Base-by-base conservation (phyloP, 2,329 filamentous ascomycete genomes). In the Colletotrichum sp. region DNA sequence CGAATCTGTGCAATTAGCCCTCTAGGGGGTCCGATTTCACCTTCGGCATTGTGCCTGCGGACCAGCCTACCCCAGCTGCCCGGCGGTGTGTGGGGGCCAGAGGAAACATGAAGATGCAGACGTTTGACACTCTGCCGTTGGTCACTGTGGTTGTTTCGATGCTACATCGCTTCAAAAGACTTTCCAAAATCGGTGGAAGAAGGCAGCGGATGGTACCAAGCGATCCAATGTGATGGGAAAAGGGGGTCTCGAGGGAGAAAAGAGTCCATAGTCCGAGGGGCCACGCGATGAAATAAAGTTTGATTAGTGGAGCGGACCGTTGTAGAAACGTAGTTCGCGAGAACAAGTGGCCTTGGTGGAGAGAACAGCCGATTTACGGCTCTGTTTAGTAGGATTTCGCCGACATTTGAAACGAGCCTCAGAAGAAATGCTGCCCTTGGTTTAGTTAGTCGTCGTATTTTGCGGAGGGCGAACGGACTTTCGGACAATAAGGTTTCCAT, bases 281-380 rank as follows among this genome's bases (percentile, higher is more conserved):
- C 61, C 56, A 73, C 34, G 56, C 30, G 56, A 58, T 16, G 8
- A n/a, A 68, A 60, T 56, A 75, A 12, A 68, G 70, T 73, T 75
- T 38, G 24, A 65, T 68, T 56, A 73, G 73, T 52, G 32, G 62
- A 58, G 55, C n/a, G 61, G 36, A 38, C 34, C 60, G 71, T 38
- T 38, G 18, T 38, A 13, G 36, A 56, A 67, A 55, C 36, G 48
- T 28, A 38, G 15, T 21, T 18, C 18, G 8, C 15, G 58, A 30
- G 55, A 58, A 58, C 52, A 52, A 61, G 32, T 28, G 26, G 34
- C 58, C 69, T 55, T 36, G 43, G 30, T 30, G 55, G 24, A 66
- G 28, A 43, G 61, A 32, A 28, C 24, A 36, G 58, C 21, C 60
- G 48, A 73, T 48, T 34, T 58, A 18, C 66, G 52, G n/a, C 30